Percentiles rank a stretch among this genome's conserved stretches.
phyloP scores from a whole-genome alignment of 2,329 filamentous ascomycete genomes.

The Epichloe amarillans region DNA sequence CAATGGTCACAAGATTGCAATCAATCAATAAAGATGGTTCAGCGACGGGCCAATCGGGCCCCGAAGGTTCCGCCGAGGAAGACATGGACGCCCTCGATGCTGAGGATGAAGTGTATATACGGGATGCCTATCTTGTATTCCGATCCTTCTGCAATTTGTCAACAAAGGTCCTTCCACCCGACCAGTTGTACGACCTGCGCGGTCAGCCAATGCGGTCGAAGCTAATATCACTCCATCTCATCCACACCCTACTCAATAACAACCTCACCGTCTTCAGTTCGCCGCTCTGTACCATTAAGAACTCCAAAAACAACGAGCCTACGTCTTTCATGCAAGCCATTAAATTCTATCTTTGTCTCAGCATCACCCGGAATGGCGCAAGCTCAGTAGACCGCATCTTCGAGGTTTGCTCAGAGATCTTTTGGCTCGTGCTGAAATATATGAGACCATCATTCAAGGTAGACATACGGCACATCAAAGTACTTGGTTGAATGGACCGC shows the following conservation, averaged over 20 bases:
- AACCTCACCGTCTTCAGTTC: constrained; percentile 85
- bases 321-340: constrained; percentile 89
- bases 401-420: constrained; percentile 92
- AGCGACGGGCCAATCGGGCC: constrained; percentile 38
- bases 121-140: constrained; percentile 94
- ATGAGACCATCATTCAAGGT: constrained; percentile 91
- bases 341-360: constrained; percentile 93
- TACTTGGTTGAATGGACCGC: not conserved
- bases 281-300: constrained; percentile 80
- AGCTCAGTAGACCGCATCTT: constrained; percentile 88
- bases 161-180: constrained; percentile 76
- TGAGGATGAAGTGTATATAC: constrained; percentile 92
- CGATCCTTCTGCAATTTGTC: constrained; percentile 95
- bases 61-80: constrained; percentile 42
- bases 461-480: constrained; percentile 11
- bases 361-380: constrained; percentile 86
- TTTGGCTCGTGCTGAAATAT: constrained; percentile 92
- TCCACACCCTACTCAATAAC: constrained; percentile 91
- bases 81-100: constrained; percentile 47
- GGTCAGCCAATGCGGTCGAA: constrained; percentile 97
- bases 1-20: constrained; percentile 51
- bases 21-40: constrained; percentile 24
- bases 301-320: constrained; percentile 75
- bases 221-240: constrained; percentile 84
- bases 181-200: constrained; percentile 84